Percentiles rank a stretch among this genome's conserved stretches.
Evolutionary conservation across 2,329 filamentous ascomycete genomes (phyloP).

Genomic region (Alternaria conjuncta): DNA sequence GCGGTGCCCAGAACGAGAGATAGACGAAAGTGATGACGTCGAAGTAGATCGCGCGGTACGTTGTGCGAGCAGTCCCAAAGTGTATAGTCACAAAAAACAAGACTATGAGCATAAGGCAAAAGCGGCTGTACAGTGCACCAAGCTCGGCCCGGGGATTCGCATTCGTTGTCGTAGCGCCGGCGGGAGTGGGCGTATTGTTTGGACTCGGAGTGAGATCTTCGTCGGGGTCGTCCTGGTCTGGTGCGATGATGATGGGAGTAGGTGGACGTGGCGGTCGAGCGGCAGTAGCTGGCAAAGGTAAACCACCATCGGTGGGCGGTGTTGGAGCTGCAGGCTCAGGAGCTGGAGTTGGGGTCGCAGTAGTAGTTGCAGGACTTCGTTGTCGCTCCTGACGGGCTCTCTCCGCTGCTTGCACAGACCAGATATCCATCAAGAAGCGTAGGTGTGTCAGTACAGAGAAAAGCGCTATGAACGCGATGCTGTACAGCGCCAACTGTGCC

Average conservation of each 20-base stretch:
- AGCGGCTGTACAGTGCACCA: constrained; percentile 65
- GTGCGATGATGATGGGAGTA: constrained; percentile 64
- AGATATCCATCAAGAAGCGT: constrained; percentile 71
- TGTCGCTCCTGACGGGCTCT: constrained; percentile 53
- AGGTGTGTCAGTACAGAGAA: constrained; percentile 68
- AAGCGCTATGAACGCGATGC: constrained; percentile 64
- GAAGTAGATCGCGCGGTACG: constrained; percentile 61
- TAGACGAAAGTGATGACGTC: constrained; percentile 74
- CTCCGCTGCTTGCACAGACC: constrained; percentile 65
- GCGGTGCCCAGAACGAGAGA: constrained; percentile 89
- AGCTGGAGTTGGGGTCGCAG: constrained; percentile 28
- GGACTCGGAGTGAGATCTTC: constrained; percentile 33
- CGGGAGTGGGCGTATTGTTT: constrained; percentile 31
- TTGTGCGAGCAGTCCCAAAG: constrained; percentile 63
- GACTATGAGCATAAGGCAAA: constrained; percentile 65
- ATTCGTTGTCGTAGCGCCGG: constrained; percentile 24
- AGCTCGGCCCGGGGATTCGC: constrained; percentile 55
- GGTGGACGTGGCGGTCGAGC: constrained; percentile 51
- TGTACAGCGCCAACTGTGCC: constrained; percentile 62
- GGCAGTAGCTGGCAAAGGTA: constrained; percentile 61
- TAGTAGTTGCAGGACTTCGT: constrained; percentile 40
- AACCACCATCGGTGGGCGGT: constrained; percentile 33
- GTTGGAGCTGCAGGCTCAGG: constrained; percentile 26
- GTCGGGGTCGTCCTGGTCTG: constrained; percentile 62
- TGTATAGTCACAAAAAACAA: constrained; percentile 66